Evolutionary conservation across 2,329 filamentous ascomycete genomes (phyloP), one percentile per base, ranked within the genome.

Genomic region (Fonsecaea erecta): DNA sequence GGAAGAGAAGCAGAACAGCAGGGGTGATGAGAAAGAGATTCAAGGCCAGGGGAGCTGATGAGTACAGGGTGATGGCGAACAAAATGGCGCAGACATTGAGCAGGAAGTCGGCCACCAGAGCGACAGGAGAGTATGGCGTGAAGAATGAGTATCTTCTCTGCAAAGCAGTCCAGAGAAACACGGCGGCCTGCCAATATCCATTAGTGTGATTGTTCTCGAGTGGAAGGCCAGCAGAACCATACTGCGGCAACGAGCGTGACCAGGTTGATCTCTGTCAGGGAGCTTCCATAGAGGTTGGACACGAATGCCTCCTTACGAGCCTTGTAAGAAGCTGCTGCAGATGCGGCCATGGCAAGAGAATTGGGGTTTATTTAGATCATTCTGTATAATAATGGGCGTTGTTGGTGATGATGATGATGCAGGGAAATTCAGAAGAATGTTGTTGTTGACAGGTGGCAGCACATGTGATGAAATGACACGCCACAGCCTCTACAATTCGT

Each of bases 271-370:
- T 99, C 95, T 71, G 84, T 81, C 66, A 96, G 88, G 34, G 88
- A 85, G 65, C 95, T 92, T 46, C 95, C 95, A 6, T 90, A 88
- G 32, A 97, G 86, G 76, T 93, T 91, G 61, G 94, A 97, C 74
- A 99, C 95, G 77, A 97, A 97, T 75, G 92, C 92, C 82, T 96
- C 93, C 81, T 99, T 99, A 71, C 90, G 84, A 74, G 90, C 86
- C 80, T 97, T 99, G 83, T 97, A 97, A 78, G 84, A 89, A 60
- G 65, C 61, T 52, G 66, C 63, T 28, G 37, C 16, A n/a, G 62
- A 26, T 6, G 18, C 18, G 76, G 76, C 40, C 71, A 73, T 53
- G 35, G 48, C 30, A 54, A 53, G 52, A 48, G 21, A 24, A 4
- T 18, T 12, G 21, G 18, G 8, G 18, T 24, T 24, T 48, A 48